A percentile compares a stretch with the other conserved stretches of the same genome.
phyloP scores from a whole-genome alignment of 768 basidiomycete species.

The Cubamyces lactineus region DNA sequence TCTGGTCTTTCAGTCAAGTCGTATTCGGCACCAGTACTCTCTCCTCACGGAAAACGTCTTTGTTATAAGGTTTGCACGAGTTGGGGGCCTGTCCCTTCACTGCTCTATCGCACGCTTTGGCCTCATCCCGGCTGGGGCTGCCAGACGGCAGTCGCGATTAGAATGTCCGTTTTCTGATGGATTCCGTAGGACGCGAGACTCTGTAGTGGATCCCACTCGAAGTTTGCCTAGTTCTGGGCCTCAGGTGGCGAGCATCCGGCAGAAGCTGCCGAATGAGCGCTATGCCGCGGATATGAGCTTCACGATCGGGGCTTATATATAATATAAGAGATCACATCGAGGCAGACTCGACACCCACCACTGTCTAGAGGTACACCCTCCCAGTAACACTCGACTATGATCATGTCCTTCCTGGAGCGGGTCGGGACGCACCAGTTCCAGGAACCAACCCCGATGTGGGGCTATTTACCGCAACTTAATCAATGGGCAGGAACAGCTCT shows the following conservation, averaged over 20 bases:
- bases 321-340: too few species aligned
- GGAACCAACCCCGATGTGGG: slow-evolving; percentile 20
- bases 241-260: too few species aligned
- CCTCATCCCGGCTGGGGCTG: background rate
- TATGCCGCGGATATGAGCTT: too few species aligned
- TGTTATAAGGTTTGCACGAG: background rate
- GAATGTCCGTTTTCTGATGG: background rate
- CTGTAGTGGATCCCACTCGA: background rate
- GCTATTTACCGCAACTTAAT: slow-evolving; percentile 32
- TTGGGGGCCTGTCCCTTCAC: background rate
- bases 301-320: too few species aligned
- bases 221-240: too few species aligned
- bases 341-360: too few species aligned
- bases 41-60: background rate
- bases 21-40: background rate
- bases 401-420: slow-evolving; percentile 22
- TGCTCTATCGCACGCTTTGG: background rate
- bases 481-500: slow-evolving; percentile 26
- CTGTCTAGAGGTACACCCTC: background rate
- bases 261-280: too few species aligned
- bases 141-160: background rate
- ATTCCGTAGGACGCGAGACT: background rate
- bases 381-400: background rate
- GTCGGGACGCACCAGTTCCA: slow-evolving; percentile 13
- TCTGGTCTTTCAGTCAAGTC: background rate